A percentile compares a stretch with the other conserved stretches of the same genome.
These are phyloP conservation scores for Gossypium lobatum DNA, from an alignment of 441 rosid genomes.

Conservation along the genomic window DNA sequence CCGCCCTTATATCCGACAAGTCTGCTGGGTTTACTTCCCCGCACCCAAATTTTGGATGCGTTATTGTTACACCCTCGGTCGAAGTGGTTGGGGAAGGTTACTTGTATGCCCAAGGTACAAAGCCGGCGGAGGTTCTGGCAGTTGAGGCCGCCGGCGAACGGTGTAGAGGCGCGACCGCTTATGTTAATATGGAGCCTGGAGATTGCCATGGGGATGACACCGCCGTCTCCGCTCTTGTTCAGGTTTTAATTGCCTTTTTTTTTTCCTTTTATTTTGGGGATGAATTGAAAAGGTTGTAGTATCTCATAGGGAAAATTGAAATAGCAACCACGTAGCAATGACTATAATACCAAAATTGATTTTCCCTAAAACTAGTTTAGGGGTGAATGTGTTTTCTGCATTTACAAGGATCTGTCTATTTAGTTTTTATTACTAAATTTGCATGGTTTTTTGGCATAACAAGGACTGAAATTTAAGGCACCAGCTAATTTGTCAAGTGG, in stretches of 20 bases:
- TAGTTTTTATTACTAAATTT: background rate
- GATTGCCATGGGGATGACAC: slow-evolving; percentile 82
- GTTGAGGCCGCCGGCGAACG: slow-evolving; percentile 56
- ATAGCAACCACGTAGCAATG: background rate
- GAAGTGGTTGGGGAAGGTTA: slow-evolving; percentile 71
- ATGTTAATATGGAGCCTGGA: slow-evolving; percentile 87
- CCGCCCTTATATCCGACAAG: slow-evolving; percentile 59
- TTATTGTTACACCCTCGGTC: slow-evolving; percentile 44
- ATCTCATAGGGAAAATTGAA: background rate
- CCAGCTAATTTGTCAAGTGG: background rate
- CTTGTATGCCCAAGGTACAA: slow-evolving; percentile 79
- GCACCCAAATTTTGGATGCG: slow-evolving; percentile 87
- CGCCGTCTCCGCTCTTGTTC: slow-evolving; percentile 79
- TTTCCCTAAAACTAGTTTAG: background rate
- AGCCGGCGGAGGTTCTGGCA: slow-evolving; percentile 66
- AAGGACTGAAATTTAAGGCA: background rate
- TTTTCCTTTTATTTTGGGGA: background rate
- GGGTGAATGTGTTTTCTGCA: background rate
- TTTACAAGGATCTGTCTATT: background rate
- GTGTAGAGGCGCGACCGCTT: slow-evolving; percentile 64
- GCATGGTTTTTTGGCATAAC: background rate
- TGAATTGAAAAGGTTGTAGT: background rate
- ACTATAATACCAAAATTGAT: background rate
- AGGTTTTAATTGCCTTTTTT: slow-evolving; percentile 35
- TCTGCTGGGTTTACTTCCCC: slow-evolving; percentile 82